These are phyloP conservation scores for Hura crepitans DNA, from an alignment of 441 rosid genomes.

Conservation along the genomic window DNA sequence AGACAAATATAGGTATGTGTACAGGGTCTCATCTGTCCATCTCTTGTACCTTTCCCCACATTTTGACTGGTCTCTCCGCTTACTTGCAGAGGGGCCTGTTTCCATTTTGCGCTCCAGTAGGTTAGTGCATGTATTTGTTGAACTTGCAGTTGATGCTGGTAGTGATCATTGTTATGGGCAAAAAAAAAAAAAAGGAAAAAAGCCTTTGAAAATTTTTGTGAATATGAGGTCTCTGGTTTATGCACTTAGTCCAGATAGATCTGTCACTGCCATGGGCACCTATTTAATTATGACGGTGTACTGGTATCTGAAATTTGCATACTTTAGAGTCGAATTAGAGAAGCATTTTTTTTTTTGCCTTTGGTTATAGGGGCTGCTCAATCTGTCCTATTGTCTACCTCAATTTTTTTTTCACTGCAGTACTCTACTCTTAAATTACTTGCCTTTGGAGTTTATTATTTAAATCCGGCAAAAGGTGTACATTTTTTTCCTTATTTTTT, in stretches of 20 bases:
- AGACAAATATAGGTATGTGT: conserved; percentile 61
- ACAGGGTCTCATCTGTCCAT: conserved; percentile 59
- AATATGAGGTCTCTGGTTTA: no score
- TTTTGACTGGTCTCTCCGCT: conserved; percentile 27
- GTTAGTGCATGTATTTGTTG: conserved; percentile 46
- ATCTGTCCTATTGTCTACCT: no score
- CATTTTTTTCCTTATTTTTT: no score
- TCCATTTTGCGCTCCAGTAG: conserved; percentile 42
- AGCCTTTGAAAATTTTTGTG: conserved; percentile 53
- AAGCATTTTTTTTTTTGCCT: no score
- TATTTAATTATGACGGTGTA: not conserved
- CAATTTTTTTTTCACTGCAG: no score
- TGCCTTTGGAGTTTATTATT: no score
- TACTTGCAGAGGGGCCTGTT: conserved; percentile 29
- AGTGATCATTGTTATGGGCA: conserved; percentile 48
- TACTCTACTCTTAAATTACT: no score
- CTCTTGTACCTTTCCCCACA: conserved; percentile 28
- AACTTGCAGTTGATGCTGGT: conserved; percentile 40
- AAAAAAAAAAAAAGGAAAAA: no score
- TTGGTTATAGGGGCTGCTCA: no score
- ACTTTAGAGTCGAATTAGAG: no score
- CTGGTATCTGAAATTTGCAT: not conserved
- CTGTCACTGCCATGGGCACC: conserved; percentile 7
- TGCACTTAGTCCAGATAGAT: conserved; percentile 15
- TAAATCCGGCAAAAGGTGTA: no score